These are phyloP conservation scores for Elongisporangium undulatum DNA, from an alignment of 352 stramenopile genomes.

Conservation along the genomic window DNA sequence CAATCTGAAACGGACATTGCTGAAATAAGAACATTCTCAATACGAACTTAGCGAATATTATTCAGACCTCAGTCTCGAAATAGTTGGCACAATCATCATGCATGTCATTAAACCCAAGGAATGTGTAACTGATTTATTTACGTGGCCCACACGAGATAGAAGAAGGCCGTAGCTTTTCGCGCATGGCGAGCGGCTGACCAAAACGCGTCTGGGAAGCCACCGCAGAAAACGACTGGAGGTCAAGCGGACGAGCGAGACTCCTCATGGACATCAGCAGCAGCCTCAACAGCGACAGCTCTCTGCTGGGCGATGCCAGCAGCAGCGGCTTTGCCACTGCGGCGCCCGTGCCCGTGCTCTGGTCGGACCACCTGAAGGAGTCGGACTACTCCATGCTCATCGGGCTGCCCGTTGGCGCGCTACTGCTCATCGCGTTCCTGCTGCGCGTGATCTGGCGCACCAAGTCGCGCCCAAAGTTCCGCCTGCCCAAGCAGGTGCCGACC, in stretches of 20 bases:
- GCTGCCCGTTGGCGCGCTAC: constrained; percentile 51
- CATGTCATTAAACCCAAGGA: constrained; percentile 1
- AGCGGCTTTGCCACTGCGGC: constrained; percentile 4
- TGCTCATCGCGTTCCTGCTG: constrained; percentile 54
- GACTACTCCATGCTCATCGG: constrained; percentile 70
- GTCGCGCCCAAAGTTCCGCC: constrained; percentile 67
- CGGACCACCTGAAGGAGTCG: constrained; percentile 39
- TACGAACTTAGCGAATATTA: not conserved
- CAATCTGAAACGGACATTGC: not conserved
- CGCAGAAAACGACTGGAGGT: constrained; percentile 1
- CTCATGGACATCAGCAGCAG: constrained; percentile 8
- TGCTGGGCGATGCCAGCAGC: constrained; percentile 2
- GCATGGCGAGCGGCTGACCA: not conserved
- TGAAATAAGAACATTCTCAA: not conserved
- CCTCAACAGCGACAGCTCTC: not conserved
- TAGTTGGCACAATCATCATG: not conserved
- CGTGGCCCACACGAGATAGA: constrained; percentile 18
- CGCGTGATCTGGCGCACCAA: constrained; percentile 75
- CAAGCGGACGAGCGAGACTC: constrained; percentile 1
- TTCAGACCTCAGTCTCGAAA: not conserved
- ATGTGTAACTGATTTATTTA: constrained; percentile 20
- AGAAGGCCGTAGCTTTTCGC: constrained; percentile 1
- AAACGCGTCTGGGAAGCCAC: not conserved
- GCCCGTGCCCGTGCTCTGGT: constrained; percentile 39
- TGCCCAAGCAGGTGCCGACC: constrained; percentile 74